phyloP scores from a whole-genome alignment of 2,329 filamentous ascomycete species.

The Aspergillus tubingensis region DNA sequence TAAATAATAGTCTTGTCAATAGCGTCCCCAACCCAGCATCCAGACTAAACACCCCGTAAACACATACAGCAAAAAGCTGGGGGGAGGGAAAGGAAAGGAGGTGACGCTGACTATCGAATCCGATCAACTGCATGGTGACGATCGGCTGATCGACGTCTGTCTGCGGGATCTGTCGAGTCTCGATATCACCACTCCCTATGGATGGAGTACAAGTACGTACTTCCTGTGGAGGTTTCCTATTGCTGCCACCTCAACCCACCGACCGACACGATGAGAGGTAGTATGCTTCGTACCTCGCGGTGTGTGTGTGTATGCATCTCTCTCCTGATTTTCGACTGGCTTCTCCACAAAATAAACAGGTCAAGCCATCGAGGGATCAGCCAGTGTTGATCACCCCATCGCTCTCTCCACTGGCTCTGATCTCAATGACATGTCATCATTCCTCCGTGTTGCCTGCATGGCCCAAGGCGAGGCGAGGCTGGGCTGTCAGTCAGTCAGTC shows the following conservation, averaged over 20 bases:
- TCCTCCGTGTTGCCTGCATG: conserved; percentile 2
- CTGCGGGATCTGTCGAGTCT: not conserved
- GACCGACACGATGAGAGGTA: not conserved
- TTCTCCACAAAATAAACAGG: not conserved
- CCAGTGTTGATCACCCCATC: conserved; percentile 7
- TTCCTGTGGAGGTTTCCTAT: too few relatives aligned
- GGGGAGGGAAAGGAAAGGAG: not conserved
- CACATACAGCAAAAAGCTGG: not conserved
- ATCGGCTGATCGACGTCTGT: conserved; percentile 6
- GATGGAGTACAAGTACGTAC: not conserved
- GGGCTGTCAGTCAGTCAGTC: not conserved
- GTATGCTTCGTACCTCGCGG: not conserved
- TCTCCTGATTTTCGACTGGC: not conserved
- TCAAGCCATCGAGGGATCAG: conserved; percentile 1
- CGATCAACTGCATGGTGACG: not conserved
- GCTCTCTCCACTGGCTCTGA: not conserved
- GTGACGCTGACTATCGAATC: not conserved
- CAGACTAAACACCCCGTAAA: not conserved
- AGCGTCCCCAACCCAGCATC: not conserved
- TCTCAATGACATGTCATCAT: conserved; percentile 9
- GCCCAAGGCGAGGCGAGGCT: conserved; percentile 1
- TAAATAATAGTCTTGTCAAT: not conserved
- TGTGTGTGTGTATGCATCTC: not conserved
- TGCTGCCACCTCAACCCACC: not conserved
- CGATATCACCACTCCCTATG: not conserved